A percentile compares a stretch with the other conserved stretches of the same genome.
These are phyloP conservation scores for Dentipellis sp. DNA, from an alignment of 768 basidiomycete species.

Conservation along the genomic window DNA sequence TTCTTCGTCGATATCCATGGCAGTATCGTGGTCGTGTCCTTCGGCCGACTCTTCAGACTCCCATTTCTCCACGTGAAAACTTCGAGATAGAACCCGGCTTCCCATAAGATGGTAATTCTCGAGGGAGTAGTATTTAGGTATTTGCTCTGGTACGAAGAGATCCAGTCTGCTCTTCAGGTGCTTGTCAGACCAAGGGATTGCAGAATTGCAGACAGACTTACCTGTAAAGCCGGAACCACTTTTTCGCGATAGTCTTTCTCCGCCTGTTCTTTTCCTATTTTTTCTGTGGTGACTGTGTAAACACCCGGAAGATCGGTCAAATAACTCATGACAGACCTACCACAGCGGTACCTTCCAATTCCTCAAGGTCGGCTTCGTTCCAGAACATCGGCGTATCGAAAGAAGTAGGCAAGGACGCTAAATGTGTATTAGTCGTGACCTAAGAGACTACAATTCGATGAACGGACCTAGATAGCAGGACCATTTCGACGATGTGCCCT, in stretches of 20 bases:
- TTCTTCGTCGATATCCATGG: slow-evolving; percentile 27
- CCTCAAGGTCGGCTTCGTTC: slow-evolving; percentile 59
- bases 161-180: slow-evolving; percentile 50
- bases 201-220: slow-evolving; percentile 23
- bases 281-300: slow-evolving; percentile 38
- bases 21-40: slow-evolving; percentile 22
- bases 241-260: slow-evolving; percentile 62
- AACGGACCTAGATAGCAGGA: slow-evolving; percentile 57
- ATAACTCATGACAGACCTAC: slow-evolving; percentile 46
- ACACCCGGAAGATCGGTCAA: not conserved
- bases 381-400: slow-evolving; percentile 98
- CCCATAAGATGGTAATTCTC: slow-evolving; percentile 83
- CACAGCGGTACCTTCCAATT: slow-evolving; percentile 79
- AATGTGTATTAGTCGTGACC: not conserved
- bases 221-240: slow-evolving; percentile 63
- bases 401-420: slow-evolving; percentile 54
- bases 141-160: slow-evolving; percentile 49
- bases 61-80: slow-evolving; percentile 75
- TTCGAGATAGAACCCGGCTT: slow-evolving; percentile 84
- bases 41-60: slow-evolving; percentile 23
- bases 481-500: slow-evolving; percentile 59
- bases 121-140: slow-evolving; percentile 45
- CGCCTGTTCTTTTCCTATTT: slow-evolving; percentile 79
- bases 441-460: not conserved
- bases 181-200: not conserved